These are phyloP conservation scores for Aschersonia sp. DNA, from an alignment of 2,329 filamentous ascomycete species.

Conservation along the genomic window DNA sequence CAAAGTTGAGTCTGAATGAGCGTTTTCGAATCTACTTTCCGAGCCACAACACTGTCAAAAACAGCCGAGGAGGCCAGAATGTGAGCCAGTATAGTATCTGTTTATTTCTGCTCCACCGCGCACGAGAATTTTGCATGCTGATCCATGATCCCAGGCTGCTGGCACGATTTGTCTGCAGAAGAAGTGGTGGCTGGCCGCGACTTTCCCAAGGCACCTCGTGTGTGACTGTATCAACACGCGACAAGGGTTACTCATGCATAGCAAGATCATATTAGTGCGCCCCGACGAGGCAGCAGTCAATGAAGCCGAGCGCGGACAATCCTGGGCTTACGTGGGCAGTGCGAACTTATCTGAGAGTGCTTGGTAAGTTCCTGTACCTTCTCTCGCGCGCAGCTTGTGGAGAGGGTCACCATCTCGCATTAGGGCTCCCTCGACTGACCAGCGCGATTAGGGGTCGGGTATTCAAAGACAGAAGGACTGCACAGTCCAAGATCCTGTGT, in stretches of 20 bases:
- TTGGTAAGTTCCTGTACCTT: conserved; percentile 46
- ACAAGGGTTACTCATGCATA: conserved; percentile 68
- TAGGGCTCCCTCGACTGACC: conserved; percentile 1
- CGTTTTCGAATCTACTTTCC: conserved; percentile 70
- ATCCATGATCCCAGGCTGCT: conserved; percentile 34
- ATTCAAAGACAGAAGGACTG: conserved; percentile 51
- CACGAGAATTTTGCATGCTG: neutral
- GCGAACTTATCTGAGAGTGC: conserved; percentile 88
- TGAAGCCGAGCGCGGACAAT: conserved; percentile 11
- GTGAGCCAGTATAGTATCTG: neutral
- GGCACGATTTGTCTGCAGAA: conserved; percentile 72
- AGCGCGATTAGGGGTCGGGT: conserved; percentile 56
- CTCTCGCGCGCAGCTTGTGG: neutral
- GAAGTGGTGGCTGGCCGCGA: conserved; percentile 54
- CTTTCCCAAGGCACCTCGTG: conserved; percentile 59
- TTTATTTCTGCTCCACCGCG: neutral
- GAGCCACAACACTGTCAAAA: conserved; percentile 50
- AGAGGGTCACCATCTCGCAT: neutral
- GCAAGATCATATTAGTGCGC: conserved; percentile 55
- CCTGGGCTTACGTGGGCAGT: conserved; percentile 80
- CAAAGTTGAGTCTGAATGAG: conserved; percentile 13
- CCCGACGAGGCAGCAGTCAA: neutral
- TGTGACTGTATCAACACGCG: conserved; percentile 63
- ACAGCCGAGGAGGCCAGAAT: conserved; percentile 45
- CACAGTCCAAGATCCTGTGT: conserved; percentile 61